Percentiles rank a stretch among this genome's conserved stretches.
Conservation (phyloP, 345 rosid species). For the Salix exigua region DNA sequence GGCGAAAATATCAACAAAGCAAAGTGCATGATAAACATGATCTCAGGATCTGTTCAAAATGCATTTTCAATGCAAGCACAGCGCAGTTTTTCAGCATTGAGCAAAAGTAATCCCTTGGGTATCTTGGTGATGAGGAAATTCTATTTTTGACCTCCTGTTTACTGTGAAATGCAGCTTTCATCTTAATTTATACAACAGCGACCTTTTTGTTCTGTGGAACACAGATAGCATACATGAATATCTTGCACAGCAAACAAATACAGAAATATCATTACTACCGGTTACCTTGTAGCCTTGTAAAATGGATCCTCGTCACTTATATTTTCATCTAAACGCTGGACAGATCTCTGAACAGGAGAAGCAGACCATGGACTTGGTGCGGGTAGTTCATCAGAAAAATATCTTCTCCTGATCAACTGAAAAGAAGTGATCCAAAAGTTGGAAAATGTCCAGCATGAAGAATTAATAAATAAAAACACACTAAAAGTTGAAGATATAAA, state of each 20-base stretch:
- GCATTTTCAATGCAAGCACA: background rate
- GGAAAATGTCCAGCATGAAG: constrained; percentile 1
- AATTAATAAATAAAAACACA: background rate
- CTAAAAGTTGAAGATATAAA: background rate
- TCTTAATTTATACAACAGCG: background rate
- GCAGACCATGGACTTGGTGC: constrained; percentile 70
- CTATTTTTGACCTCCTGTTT: background rate
- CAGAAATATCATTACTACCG: background rate
- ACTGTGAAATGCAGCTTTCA: background rate
- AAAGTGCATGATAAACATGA: background rate
- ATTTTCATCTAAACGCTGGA: constrained; percentile 71
- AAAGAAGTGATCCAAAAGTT: constrained; percentile 11
- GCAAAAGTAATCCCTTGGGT: background rate
- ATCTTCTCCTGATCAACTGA: constrained; percentile 94
- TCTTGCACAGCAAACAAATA: background rate
- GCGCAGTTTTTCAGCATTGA: background rate
- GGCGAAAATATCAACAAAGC: background rate
- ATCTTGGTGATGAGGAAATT: background rate
- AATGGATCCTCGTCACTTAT: constrained; percentile 61
- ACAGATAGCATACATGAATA: background rate
- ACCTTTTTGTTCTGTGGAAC: background rate
- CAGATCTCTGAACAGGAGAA: constrained; percentile 51
- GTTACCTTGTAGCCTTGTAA: constrained; percentile 63
- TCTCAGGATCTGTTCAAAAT: background rate
- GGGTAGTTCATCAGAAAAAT: constrained; percentile 81